These are phyloP conservation scores for Solanum habrochaites DNA, from an alignment of 257 asterid genomes.

Conservation along the genomic window DNA sequence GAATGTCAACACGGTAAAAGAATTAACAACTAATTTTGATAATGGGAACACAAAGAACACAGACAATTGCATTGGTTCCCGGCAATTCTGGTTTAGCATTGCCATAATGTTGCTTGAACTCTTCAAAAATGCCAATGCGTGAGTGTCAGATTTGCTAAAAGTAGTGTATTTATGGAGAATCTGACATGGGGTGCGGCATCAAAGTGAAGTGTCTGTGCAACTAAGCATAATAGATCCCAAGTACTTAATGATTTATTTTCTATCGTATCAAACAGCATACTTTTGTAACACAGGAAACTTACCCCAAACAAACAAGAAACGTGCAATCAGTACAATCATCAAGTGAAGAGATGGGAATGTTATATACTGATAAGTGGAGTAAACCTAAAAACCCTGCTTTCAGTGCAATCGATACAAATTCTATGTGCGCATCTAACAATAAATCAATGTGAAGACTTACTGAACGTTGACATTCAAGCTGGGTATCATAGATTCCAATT, in stretches of 20 bases:
- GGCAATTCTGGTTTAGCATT: not conserved
- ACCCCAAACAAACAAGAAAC: not conserved
- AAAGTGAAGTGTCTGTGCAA: not conserved
- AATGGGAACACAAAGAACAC: not conserved
- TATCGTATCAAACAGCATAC: not conserved
- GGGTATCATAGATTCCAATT: slow-evolving; percentile 64
- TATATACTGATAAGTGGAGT: not conserved
- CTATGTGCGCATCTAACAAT: not conserved
- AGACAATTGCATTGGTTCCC: not conserved
- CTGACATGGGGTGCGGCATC: not conserved
- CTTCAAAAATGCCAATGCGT: not conserved
- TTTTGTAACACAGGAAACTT: not conserved
- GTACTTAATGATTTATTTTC: not conserved
- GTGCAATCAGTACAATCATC: not conserved
- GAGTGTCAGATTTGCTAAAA: not conserved
- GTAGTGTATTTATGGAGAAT: not conserved
- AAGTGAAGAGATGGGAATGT: not conserved
- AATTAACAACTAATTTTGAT: not conserved
- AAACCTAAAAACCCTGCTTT: not conserved
- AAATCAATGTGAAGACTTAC: slow-evolving; percentile 26
- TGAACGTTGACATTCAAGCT: slow-evolving; percentile 70
- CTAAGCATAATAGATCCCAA: not conserved
- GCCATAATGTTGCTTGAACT: not conserved
- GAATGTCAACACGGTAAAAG: not conserved
- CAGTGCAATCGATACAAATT: not conserved